Base-by-base conservation (phyloP, 2,329 filamentous ascomycete genomes). In the Fusarium acutatum region DNA sequence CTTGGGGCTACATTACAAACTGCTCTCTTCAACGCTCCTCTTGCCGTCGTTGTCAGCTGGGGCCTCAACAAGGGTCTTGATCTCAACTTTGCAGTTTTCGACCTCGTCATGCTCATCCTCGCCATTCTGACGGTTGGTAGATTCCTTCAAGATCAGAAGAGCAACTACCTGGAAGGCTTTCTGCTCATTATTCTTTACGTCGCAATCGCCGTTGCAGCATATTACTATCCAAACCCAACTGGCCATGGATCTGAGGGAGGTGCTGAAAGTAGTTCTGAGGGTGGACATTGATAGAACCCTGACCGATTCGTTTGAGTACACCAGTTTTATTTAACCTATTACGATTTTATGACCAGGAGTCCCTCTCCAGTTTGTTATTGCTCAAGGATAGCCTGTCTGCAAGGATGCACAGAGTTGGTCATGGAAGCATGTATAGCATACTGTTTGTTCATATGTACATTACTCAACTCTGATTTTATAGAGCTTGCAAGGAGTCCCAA, bases 1-100 rank as follows among this genome's bases (percentile, higher is more conserved):
- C 90, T 97, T 46, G 94, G 94, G 52, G 92, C 94, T 6, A 96
- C 93, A 2, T 92, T 97, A 66, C 95, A 97, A 83, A 98, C 95
- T 0, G 94, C 95, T 2, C 88, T 97, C 37, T 90, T 97, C 79
- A 97, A 97, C 80, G 94, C 92, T 0, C 95, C 95, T 1, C 87
- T 97, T 8, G 91, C 94, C 13, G 90, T 97, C 38, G 87, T 97
- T 41, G 92, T 97, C 54, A 94, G 92, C 49, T 98, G 95, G 95
- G 92, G 93, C 28, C 83, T 95, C 40, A 82, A 83, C 64, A 90
- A 90, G 76, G 79, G 86, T 11, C 94, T 98, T 89, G 91, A 93
- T 71, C 86, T 97, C 59, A 92, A 94, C 79, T 97, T 97, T 80
- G 93, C 96, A 76, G 87, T 95, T 20, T 97, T 97, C 85, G 94